phyloP scores from a whole-genome alignment of 2,329 filamentous ascomycete species.

The Orbilia javanica region DNA sequence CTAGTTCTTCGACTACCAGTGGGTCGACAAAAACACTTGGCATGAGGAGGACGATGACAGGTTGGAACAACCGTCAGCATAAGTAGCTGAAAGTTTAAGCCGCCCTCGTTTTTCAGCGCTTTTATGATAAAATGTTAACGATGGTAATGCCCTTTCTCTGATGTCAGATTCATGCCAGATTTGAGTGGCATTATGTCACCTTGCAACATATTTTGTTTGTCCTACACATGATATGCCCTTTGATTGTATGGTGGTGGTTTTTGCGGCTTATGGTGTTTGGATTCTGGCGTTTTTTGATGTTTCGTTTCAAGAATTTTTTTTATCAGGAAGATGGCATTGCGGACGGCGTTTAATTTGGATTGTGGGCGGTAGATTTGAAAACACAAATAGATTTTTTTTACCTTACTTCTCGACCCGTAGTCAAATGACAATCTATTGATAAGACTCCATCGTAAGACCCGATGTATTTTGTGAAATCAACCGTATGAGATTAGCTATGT shows the following conservation, averaged over 20 bases:
- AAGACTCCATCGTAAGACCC: background rate
- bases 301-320: background rate
- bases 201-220: background rate
- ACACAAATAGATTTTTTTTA: background rate
- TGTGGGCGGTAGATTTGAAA: background rate
- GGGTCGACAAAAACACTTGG: conserved; percentile 67
- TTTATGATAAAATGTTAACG: background rate
- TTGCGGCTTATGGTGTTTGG: background rate
- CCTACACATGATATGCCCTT: background rate
- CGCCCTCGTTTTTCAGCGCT: background rate
- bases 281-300: background rate
- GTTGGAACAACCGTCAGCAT: conserved; percentile 65
- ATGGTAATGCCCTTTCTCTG: background rate
- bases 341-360: background rate
- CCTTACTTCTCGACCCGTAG: background rate
- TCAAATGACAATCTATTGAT: background rate
- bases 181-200: background rate
- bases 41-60: conserved; percentile 68
- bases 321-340: background rate
- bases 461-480: background rate
- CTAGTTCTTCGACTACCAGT: conserved; percentile 5
- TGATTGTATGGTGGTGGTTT: background rate
- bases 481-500: conserved; percentile 19
- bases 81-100: conserved; percentile 11
- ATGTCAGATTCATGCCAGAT: background rate